Base-by-base conservation (phyloP, 2,329 filamentous ascomycete genomes). In the Hypoxylon rubiginosum region DNA sequence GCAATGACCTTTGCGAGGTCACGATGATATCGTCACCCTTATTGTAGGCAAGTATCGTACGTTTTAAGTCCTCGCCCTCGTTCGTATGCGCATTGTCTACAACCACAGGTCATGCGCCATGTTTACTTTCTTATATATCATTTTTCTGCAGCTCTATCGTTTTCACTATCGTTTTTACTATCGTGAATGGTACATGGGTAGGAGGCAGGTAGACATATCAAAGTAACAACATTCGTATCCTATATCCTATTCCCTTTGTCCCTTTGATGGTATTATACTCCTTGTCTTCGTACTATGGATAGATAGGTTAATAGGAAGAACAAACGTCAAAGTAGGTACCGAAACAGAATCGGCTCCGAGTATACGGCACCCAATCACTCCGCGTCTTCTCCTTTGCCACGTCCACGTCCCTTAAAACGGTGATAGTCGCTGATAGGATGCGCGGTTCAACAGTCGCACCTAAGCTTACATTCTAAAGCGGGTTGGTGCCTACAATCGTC, bases 311-410 rank as follows among this genome's bases (percentile, higher is more conserved):
- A n/a, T n/a, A 48, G 19, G 24, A 28, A 28, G 43, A 13, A 48
- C 21, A 10, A 46, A 24, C 43, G 9, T 28, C 43, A 48, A 36
- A 43, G 39, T 19, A 17, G 39, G 19, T 15, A 48, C 43, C 46
- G 15, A 28, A 30, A 63, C 60, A 66, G 48, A 53, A 58, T 67
- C 67, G 64, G 61, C 67, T 59, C 67, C 67, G 67, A 67, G 50
- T 59, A 62, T 53, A 69, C 26, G 67, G 67, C 57, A 69, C 64
- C 67, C 67, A 69, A 69, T 69, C 63, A 69, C 58, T 49, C 54
- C 28, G 28, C 34, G 41, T 28, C 17, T 24, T 60, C 32, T 46
- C 34, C 34, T 46, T 62, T 58, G 60, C 67, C 60, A 62, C 59
- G 52, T 62, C 55, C 45, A 58, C 60, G 13, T 58, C 52, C 52